Evolutionary conservation across 495 filamentous ascomycete genomes (phyloP).

Genomic region (Recurvomyces mirabilis): DNA sequence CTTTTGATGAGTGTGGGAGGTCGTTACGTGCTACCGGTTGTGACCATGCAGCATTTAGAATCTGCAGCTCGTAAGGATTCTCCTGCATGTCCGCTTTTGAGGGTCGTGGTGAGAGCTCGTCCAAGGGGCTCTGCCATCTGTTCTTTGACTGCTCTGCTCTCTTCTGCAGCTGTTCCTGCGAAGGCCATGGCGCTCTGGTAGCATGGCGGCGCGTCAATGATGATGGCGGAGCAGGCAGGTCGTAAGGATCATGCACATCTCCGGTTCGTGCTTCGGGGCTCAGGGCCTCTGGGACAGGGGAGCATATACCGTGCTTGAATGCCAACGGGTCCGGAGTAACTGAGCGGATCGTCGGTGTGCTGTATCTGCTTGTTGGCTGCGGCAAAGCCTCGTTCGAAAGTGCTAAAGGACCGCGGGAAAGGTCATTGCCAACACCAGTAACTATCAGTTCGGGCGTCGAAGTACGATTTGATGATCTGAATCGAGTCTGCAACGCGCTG

Average conservation of each 20-base stretch:
- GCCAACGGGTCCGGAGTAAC: slow-evolving; percentile 19
- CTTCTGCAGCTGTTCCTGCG: slow-evolving; percentile 22
- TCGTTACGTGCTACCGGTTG: slow-evolving; percentile 1
- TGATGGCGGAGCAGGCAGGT: no score
- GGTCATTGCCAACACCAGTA: no score
- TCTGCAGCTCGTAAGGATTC: slow-evolving; percentile 21
- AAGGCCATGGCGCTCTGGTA: slow-evolving; percentile 22
- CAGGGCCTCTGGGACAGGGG: slow-evolving; percentile 15
- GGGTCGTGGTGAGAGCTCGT: slow-evolving; percentile 21
- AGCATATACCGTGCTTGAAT: slow-evolving; percentile 8
- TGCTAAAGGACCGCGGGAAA: no score
- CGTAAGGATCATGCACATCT: no score
- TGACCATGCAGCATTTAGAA: slow-evolving; percentile 10
- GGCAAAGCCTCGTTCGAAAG: no score
- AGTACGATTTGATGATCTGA: slow-evolving; percentile 27
- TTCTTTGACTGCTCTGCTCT: slow-evolving; percentile 24
- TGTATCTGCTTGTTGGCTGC: slow-evolving; percentile 3
- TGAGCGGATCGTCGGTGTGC: slow-evolving; percentile 17
- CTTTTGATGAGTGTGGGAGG: slow-evolving; percentile 11
- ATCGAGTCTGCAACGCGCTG: slow-evolving; percentile 59
- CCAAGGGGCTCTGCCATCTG: slow-evolving; percentile 27
- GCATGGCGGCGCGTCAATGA: slow-evolving; percentile 5
- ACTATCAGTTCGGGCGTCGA: neutral
- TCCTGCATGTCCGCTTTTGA: slow-evolving; percentile 11
- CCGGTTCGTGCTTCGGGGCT: slow-evolving; percentile 8